These are phyloP conservation scores for Strobilomyces confusus DNA, from an alignment of 768 basidiomycete species.

Conservation along the genomic window DNA sequence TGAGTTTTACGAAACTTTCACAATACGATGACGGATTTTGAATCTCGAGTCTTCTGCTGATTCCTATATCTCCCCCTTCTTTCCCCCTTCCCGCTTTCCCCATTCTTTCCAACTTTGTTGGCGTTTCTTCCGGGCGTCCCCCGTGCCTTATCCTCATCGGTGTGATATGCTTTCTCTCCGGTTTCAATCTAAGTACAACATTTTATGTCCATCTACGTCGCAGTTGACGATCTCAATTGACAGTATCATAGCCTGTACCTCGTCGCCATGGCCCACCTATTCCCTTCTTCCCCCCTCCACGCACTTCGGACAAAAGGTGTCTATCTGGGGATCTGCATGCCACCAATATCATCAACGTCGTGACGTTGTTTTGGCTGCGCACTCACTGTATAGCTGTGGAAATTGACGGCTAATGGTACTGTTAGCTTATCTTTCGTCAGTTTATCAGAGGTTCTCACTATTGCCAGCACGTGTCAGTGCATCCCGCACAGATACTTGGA, in stretches of 20 bases:
- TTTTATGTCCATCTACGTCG: conserved; percentile 7
- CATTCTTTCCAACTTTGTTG: neutral
- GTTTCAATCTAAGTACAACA: conserved; percentile 7
- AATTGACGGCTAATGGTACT: conserved; percentile 54
- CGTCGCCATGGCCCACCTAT: conserved; percentile 1
- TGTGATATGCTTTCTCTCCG: neutral
- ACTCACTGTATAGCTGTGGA: conserved; percentile 66
- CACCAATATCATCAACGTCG: conserved; percentile 13
- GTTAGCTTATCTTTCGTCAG: conserved; percentile 20
- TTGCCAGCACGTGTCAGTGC: conserved; percentile 68
- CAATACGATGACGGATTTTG: conserved; percentile 22
- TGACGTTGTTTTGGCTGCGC: conserved; percentile 5
- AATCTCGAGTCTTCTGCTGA: conserved; percentile 7
- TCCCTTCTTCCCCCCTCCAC: conserved; percentile 6
- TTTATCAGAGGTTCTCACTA: conserved; percentile 50
- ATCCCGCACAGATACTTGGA: conserved; percentile 54
- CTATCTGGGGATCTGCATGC: conserved; percentile 33
- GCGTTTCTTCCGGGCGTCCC: neutral
- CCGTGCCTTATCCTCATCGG: conserved; percentile 1
- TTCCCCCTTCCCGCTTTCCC: neutral
- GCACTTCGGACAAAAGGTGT: conserved; percentile 34
- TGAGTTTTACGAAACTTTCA: conserved; percentile 33
- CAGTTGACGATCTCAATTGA: conserved; percentile 26
- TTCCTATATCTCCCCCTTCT: conserved; percentile 10
- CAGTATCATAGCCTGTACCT: conserved; percentile 4